Conservation (phyloP, 306 rosid genomes). For the Senna siamea region DNA sequence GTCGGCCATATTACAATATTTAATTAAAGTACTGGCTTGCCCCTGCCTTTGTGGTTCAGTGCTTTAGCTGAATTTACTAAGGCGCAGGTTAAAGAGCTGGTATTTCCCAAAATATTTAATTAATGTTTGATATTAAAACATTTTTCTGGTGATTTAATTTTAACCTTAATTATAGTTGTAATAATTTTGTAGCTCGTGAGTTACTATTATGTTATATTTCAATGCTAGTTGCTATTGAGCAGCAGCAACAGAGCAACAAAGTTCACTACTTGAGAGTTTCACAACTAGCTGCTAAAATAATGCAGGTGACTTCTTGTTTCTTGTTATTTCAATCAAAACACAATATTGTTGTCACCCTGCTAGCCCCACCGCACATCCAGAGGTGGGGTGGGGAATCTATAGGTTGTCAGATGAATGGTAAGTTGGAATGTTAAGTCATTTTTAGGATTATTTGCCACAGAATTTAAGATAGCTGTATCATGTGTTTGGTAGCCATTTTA, state of each 20-base stretch:
- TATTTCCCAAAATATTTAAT: neutral
- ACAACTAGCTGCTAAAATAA: neutral
- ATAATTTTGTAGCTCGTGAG: neutral
- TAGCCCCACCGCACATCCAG: neutral
- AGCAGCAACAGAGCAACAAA: neutral
- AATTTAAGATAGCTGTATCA: neutral
- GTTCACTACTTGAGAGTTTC: neutral
- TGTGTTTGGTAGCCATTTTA: neutral
- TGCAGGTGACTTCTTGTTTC: neutral
- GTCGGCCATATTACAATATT: neutral
- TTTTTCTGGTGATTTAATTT: neutral
- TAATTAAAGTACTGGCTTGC: too few relatives aligned
- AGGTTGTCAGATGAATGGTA: neutral
- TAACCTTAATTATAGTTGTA: neutral
- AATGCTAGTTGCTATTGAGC: slow-evolving; percentile 15
- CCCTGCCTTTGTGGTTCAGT: too few relatives aligned
- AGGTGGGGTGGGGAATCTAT: neutral
- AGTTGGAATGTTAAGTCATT: neutral
- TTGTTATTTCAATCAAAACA: neutral
- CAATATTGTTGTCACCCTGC: neutral
- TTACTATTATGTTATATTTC: slow-evolving; percentile 15
- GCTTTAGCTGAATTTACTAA: too few relatives aligned
- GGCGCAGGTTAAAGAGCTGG: too few relatives aligned
- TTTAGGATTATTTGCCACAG: neutral
- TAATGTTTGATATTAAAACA: neutral